Conservation (phyloP, 2,329 filamentous ascomycete species). For the Sclerotiophoma versabilis region DNA sequence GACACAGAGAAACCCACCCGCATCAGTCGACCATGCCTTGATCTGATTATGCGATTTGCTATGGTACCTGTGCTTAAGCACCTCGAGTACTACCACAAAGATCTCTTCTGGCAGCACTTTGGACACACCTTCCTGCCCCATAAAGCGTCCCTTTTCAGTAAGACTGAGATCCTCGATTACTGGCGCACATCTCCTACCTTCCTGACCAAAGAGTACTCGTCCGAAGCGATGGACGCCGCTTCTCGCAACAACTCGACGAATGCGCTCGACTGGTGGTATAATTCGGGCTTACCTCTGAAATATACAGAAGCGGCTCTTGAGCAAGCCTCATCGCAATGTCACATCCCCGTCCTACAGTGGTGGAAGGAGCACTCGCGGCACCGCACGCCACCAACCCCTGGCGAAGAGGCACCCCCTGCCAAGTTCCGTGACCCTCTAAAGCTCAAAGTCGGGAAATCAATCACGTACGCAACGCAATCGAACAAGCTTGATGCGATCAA, state of each 20-base stretch:
- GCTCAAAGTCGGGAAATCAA: slow-evolving; percentile 82
- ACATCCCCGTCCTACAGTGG: slow-evolving; percentile 89
- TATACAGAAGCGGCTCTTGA: slow-evolving; percentile 90
- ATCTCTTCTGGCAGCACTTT: slow-evolving; percentile 87
- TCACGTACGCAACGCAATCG: slow-evolving; percentile 83
- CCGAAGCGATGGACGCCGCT: slow-evolving; percentile 85
- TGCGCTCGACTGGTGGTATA: slow-evolving; percentile 91
- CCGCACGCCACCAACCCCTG: slow-evolving; percentile 30
- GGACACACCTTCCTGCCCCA: slow-evolving; percentile 82
- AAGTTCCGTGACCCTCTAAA: slow-evolving; percentile 50
- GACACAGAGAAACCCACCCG: slow-evolving; percentile 73
- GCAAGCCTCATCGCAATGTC: slow-evolving; percentile 82
- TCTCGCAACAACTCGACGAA: slow-evolving; percentile 84
- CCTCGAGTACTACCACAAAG: slow-evolving; percentile 69
- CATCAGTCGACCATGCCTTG: slow-evolving; percentile 81
- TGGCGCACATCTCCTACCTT: slow-evolving; percentile 87
- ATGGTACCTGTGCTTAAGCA: slow-evolving; percentile 80
- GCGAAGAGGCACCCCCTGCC: slow-evolving; percentile 23
- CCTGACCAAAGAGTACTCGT: slow-evolving; percentile 83
- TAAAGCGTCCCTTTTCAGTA: slow-evolving; percentile 88
- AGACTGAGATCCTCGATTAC: slow-evolving; percentile 85
- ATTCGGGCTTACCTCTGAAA: slow-evolving; percentile 77
- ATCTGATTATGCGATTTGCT: slow-evolving; percentile 90
- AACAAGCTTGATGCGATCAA: slow-evolving; percentile 78
- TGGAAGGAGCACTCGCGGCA: slow-evolving; percentile 76